A percentile compares a stretch with the other conserved stretches of the same genome.
Conservation (phyloP, 2,329 filamentous ascomycete species). For the Aureobasidium zeae region DNA sequence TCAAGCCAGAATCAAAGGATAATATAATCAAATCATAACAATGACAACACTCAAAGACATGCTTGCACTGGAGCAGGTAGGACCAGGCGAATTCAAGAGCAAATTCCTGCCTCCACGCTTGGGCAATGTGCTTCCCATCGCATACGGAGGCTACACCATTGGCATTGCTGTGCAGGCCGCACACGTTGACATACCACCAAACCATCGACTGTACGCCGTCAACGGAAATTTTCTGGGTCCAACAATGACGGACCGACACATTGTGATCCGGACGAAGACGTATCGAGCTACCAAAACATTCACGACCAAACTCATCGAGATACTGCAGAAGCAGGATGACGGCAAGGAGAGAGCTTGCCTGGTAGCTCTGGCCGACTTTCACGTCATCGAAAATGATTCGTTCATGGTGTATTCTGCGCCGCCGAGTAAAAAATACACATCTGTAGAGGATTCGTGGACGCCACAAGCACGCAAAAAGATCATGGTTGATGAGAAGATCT, state of each 20-base stretch:
- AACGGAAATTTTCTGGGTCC: conserved; percentile 42
- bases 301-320: conserved; percentile 38
- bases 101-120: conserved; percentile 28
- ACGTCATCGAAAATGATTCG: conserved; percentile 31
- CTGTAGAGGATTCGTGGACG: conserved; percentile 23
- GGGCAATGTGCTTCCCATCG: conserved; percentile 31
- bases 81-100: not conserved
- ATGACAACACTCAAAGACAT: conserved; percentile 8
- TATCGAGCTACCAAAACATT: conserved; percentile 41
- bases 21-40: not conserved
- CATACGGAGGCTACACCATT: conserved; percentile 40
- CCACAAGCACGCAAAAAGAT: conserved; percentile 17
- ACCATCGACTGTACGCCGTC: conserved; percentile 38
- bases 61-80: conserved; percentile 4
- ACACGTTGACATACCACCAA: conserved; percentile 29
- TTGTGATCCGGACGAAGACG: conserved; percentile 31
- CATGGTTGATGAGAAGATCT: conserved; percentile 22
- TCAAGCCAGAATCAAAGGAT: too few relatives aligned
- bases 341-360: conserved; percentile 34
- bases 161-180: conserved; percentile 37
- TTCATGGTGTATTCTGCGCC: conserved; percentile 33
- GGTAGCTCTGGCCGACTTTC: conserved; percentile 41
- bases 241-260: conserved; percentile 32
- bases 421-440: conserved; percentile 28
- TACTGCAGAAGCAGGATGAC: conserved; percentile 35